These are phyloP conservation scores for Rhododendron griersonianum DNA, from an alignment of 148 eudicot genomes.

Conservation along the genomic window DNA sequence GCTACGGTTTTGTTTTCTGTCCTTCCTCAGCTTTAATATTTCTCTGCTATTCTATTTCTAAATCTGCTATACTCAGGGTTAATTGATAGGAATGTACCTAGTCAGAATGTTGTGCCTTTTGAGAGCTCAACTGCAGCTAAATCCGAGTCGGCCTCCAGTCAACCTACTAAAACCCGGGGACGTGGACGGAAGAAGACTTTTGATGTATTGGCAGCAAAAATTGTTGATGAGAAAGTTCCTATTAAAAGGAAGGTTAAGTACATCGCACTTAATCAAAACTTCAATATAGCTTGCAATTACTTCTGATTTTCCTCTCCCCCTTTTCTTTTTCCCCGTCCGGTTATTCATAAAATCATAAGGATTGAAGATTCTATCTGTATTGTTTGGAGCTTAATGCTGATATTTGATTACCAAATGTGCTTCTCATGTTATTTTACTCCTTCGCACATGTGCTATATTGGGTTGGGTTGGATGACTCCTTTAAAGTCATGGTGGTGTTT, in stretches of 20 bases:
- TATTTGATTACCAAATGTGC: neutral
- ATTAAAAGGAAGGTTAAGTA: constrained; percentile 47
- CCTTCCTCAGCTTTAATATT: neutral
- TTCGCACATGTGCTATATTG: neutral
- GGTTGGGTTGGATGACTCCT: neutral
- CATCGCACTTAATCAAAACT: neutral
- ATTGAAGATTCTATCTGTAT: neutral
- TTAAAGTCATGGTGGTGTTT: neutral
- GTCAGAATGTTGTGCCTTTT: constrained; percentile 17
- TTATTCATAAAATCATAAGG: neutral
- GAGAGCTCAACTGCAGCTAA: constrained; percentile 32
- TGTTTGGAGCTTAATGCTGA: neutral
- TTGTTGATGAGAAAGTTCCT: constrained; percentile 54
- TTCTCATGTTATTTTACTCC: neutral
- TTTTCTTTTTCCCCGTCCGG: neutral
- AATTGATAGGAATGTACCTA: constrained; percentile 24
- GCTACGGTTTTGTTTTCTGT: neutral
- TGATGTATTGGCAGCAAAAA: constrained; percentile 33
- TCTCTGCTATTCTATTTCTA: constrained; percentile 4
- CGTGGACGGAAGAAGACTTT: constrained; percentile 24
- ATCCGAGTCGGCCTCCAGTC: constrained; percentile 19
- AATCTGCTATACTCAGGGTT: constrained; percentile 26
- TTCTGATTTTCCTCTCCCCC: neutral
- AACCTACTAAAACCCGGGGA: constrained; percentile 22
- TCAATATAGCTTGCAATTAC: neutral